Conservation (phyloP, 495 filamentous ascomycete genomes). For the Aspergillus cavernicola region DNA sequence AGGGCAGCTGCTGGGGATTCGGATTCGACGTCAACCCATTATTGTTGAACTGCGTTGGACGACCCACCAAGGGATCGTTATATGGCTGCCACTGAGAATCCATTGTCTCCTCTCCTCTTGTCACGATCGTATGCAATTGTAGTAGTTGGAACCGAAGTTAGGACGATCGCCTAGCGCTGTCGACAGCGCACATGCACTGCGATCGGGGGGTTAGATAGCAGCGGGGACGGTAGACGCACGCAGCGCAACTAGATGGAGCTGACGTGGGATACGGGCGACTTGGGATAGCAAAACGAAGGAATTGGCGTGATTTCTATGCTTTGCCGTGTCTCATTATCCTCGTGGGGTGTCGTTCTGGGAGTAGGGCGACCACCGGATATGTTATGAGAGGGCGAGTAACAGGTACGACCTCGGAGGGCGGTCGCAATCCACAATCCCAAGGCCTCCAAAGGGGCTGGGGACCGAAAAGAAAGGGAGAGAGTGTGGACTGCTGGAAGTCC, state of each 20-base stretch:
- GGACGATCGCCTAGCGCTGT: conserved; percentile 21
- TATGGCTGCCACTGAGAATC: conserved; percentile 53
- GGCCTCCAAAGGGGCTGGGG: conserved; percentile 12
- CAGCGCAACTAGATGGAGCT: conserved; percentile 30
- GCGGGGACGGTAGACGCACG: conserved; percentile 30
- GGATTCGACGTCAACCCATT: conserved; percentile 38
- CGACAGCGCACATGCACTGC: conserved; percentile 33
- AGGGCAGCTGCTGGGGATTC: conserved; percentile 27
- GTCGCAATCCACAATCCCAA: conserved; percentile 19
- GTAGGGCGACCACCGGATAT: conserved; percentile 7
- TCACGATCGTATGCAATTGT: conserved; percentile 8
- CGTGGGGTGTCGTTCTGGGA: conserved; percentile 3
- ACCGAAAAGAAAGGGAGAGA: conserved; percentile 4
- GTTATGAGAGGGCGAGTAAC: conserved; percentile 2
- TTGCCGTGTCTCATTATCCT: conserved; percentile 31
- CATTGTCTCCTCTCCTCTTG: conserved; percentile 29
- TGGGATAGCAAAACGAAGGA: conserved; percentile 17
- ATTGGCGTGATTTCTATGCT: conserved; percentile 21
- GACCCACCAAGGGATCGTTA: conserved; percentile 43
- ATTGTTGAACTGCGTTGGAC: conserved; percentile 39
- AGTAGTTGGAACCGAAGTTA: conserved; percentile 9
- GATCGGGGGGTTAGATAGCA: conserved; percentile 28
- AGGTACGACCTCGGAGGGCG: too few relatives aligned
- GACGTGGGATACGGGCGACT: conserved; percentile 15
- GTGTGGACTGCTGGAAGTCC: conserved; percentile 17